These are phyloP conservation scores for Dothistroma septosporum DNA, from an alignment of 2,329 filamentous ascomycete species.

Conservation along the genomic window DNA sequence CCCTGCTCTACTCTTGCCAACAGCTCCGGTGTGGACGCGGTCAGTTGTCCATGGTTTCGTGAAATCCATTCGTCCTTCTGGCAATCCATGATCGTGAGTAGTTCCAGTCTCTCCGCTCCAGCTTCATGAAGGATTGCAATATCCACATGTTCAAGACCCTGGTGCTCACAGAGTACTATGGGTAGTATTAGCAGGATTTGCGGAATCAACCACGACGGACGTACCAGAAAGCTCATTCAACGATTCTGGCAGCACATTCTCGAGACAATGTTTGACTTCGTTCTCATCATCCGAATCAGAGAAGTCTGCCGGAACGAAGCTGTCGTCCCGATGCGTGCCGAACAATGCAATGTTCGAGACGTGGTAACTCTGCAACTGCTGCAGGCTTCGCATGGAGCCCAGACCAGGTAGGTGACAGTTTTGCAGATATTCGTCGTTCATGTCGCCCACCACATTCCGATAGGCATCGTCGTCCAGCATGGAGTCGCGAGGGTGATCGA, in stretches of 20 bases:
- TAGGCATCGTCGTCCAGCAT: neutral
- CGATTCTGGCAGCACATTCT: neutral
- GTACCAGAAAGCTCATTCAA: constrained; percentile 1
- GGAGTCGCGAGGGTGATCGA: neutral
- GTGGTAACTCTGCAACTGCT: neutral
- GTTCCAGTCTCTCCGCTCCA: neutral
- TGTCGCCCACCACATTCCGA: neutral
- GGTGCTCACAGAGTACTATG: neutral
- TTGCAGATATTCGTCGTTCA: constrained; percentile 2
- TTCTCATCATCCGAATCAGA: neutral
- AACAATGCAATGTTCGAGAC: neutral
- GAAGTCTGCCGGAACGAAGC: neutral
- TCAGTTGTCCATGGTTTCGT: neutral
- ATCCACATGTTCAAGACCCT: neutral
- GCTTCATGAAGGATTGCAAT: neutral
- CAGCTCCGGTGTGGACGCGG: neutral
- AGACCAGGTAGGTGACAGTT: constrained; percentile 1
- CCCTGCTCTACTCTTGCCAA: neutral
- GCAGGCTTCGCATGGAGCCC: neutral
- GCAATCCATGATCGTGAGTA: neutral
- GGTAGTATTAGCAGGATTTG: neutral
- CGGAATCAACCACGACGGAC: neutral
- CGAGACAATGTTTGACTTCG: neutral
- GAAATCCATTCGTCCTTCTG: neutral
- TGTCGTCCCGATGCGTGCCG: constrained; percentile 3